Base-by-base conservation (phyloP, 2,329 filamentous ascomycete species). In the Penicillium sp. region DNA sequence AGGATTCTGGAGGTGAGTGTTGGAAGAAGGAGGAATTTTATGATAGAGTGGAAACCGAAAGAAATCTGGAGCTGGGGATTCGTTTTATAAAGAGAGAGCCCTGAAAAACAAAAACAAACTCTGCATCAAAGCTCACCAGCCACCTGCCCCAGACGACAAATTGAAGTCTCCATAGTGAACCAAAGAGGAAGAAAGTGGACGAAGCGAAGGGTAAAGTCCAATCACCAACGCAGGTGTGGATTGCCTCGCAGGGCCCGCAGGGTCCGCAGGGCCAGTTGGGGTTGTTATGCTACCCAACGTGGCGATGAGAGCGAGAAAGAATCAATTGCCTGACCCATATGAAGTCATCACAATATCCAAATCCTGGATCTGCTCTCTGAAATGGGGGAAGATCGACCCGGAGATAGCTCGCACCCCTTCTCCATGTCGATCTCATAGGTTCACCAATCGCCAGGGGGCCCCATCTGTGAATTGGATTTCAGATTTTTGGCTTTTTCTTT, bases 201-300 rank as follows among this genome's bases (percentile, higher is more conserved):
- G 40, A 47, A 50, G 29, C 35, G 43, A 15, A 17, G 3, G 12
- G 23, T 31, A 8, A n/a, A 56, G 40, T n/a, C 45, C 47, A 59
- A 65, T 54, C 57, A 61, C 25, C 50, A 25, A 25, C 33, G n/a
- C 5, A 40, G n/a, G 33, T 45, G 53, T 53, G 57, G 50, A 33
- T 57, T 60, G n/a, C 48, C 52, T 51, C 7, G 23, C 50, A 50
- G 37, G 31, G 31, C 5, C 31, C 31, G 31, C 50, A 50, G 37
- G 29, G 27, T 9, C 27, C 27, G 29, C 49, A 49, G 35, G 29
- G 21, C 50, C 42, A 38, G 52, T 45, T 51, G 19, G 41, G 29
- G 40, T 31, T 27, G 23, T 41, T 37, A 41, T 58, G 51, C 59
- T 58, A 56, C 61, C 59, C 52, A 70, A 68, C 66, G 65, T 70